Conservation (phyloP, 768 basidiomycete genomes). For the Kockovaella imperatae region DNA sequence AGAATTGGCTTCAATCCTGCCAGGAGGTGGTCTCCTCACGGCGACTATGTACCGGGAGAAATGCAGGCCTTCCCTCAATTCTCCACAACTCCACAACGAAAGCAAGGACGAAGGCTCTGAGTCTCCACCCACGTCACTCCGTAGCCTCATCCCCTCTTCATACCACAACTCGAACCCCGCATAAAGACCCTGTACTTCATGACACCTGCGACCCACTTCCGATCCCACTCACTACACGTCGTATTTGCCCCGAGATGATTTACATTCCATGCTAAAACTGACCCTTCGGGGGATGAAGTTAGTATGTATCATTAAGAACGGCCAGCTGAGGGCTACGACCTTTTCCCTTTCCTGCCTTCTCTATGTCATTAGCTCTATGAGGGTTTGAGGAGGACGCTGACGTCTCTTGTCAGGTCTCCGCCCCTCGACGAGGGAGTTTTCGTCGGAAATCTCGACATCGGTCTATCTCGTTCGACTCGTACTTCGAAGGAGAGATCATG, state of each 20-base stretch:
- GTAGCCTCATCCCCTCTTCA: slow-evolving; percentile 1
- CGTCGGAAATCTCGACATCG: not conserved
- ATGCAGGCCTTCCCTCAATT: not conserved
- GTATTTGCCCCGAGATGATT: slow-evolving; percentile 32
- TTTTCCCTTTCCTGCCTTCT: not conserved
- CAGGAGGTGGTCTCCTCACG: too few relatives aligned
- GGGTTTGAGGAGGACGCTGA: not conserved
- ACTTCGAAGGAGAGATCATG: not conserved
- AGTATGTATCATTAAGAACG: slow-evolving; percentile 35
- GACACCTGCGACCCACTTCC: not conserved
- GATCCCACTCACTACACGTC: not conserved
- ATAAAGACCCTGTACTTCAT: too few relatives aligned
- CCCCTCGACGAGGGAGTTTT: not conserved
- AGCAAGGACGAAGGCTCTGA: too few relatives aligned
- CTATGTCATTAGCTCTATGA: not conserved
- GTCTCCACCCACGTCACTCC: too few relatives aligned
- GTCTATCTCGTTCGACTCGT: not conserved
- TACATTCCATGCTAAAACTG: slow-evolving; percentile 43
- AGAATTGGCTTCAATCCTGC: too few relatives aligned
- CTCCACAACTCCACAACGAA: too few relatives aligned
- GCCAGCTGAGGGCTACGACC: slow-evolving; percentile 22
- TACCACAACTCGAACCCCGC: too few relatives aligned
- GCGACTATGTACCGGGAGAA: too few relatives aligned
- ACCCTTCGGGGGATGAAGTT: slow-evolving; percentile 37
- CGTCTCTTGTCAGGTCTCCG: not conserved